phyloP scores from a whole-genome alignment of 805 yeast genomes.

The Sugiyamaella marilandica region DNA sequence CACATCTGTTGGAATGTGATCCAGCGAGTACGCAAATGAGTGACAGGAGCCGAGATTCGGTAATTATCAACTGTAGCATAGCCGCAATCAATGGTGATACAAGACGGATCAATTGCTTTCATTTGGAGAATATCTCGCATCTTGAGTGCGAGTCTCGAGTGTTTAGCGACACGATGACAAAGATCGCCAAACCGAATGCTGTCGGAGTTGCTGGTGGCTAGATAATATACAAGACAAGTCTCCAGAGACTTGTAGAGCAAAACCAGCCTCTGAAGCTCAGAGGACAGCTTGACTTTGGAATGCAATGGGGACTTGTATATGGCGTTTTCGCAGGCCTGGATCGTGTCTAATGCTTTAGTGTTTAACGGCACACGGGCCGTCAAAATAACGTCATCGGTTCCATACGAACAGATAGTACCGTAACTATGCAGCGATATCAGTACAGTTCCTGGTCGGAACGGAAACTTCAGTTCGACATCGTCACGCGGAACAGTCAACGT shows the following conservation, averaged over 20 bases:
- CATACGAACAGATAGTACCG: not conserved
- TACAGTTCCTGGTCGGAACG: not conserved
- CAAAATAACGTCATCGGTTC: not conserved
- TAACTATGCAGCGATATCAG: not conserved
- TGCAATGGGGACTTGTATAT: slow-evolving; percentile 5
- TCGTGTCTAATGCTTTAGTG: not conserved
- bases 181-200: slow-evolving; percentile 23
- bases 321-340: not conserved
- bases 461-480: not conserved
- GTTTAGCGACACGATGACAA: slow-evolving; percentile 17
- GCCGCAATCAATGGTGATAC: slow-evolving; percentile 19
- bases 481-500: not conserved
- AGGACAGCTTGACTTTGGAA: not conserved
- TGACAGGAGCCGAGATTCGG: slow-evolving; percentile 1
- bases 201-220: slow-evolving; percentile 21
- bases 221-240: slow-evolving; percentile 19
- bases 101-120: slow-evolving; percentile 21
- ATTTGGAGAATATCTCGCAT: slow-evolving; percentile 22
- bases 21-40: not conserved
- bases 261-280: slow-evolving; percentile 8
- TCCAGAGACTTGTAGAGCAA: slow-evolving; percentile 25
- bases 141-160: slow-evolving; percentile 20
- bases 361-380: not conserved
- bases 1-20: slow-evolving; percentile 1
- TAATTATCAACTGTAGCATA: not conserved